Evolutionary conservation across 768 basidiomycete genomes (phyloP).

Genomic region (Pleurotus tuber-regium): DNA sequence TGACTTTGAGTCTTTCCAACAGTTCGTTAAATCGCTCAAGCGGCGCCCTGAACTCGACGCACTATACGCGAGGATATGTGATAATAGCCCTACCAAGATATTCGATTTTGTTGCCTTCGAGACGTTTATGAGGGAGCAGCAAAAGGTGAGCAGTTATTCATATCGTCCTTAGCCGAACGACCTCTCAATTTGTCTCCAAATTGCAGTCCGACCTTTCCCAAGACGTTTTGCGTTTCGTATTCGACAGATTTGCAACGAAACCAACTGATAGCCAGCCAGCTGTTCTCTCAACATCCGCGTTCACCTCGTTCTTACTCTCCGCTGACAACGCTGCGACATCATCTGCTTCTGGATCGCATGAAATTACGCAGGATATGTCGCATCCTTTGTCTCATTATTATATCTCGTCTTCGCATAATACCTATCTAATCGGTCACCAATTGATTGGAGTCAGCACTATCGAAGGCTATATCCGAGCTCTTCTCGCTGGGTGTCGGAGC

Average conservation of each 20-base stretch:
- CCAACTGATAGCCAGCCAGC: constrained; percentile 2
- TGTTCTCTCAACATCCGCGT: constrained; percentile 53
- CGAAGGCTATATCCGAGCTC: constrained; percentile 89
- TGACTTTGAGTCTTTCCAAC: constrained; percentile 76
- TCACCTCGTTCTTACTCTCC: constrained; percentile 80
- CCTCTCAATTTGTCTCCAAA: constrained; percentile 1
- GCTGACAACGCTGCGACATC: constrained; percentile 61
- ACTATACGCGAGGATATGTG: constrained; percentile 45
- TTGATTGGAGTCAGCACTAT: constrained; percentile 86
- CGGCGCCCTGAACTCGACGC: constrained; percentile 74
- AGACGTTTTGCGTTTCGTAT: constrained; percentile 31
- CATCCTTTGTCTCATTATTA: constrained; percentile 83
- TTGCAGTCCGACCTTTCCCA: constrained; percentile 32
- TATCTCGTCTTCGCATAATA: constrained; percentile 90
- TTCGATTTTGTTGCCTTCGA: constrained; percentile 42
- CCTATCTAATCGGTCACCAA: constrained; percentile 85
- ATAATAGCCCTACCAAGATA: constrained; percentile 25
- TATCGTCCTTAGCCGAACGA: neutral
- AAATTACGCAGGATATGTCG: constrained; percentile 76
- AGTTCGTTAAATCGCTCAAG: constrained; percentile 79
- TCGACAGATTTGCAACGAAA: constrained; percentile 30
- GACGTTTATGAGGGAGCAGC: constrained; percentile 41
- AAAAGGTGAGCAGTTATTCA: constrained; percentile 29
- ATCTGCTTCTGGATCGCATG: constrained; percentile 38
- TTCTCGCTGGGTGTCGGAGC: constrained; percentile 87